Conservation (phyloP, 1,139 yeast species). For the Wickerhamiella pararugosa region DNA sequence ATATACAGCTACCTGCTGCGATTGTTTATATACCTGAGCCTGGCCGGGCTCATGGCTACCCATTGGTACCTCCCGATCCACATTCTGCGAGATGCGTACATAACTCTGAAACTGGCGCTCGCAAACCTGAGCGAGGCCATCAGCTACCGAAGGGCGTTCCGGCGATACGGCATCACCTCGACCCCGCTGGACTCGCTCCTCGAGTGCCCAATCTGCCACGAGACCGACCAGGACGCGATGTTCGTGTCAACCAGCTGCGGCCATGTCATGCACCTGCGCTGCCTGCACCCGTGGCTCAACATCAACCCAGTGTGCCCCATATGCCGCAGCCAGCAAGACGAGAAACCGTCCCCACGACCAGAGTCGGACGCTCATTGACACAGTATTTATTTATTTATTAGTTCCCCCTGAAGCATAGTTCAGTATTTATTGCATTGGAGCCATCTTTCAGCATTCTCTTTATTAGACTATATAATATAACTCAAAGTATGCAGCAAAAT, state of each 20-base stretch:
- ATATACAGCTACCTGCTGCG: slow-evolving; percentile 3
- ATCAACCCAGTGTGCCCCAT: slow-evolving; percentile 7
- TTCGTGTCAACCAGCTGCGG: slow-evolving; percentile 6
- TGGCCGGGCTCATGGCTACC: slow-evolving; percentile 6
- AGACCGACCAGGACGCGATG: neutral
- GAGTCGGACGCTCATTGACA: too few species aligned
- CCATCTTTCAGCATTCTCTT: too few species aligned
- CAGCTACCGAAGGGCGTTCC: slow-evolving; percentile 7
- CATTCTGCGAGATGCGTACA: slow-evolving; percentile 7
- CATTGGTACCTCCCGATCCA: slow-evolving; percentile 9
- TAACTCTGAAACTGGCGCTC: slow-evolving; percentile 4
- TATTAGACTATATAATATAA: too few species aligned
- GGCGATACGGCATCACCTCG: neutral
- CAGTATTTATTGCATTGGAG: too few species aligned
- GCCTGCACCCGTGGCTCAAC: slow-evolving; percentile 7
- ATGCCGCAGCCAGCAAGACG: slow-evolving; percentile 3
- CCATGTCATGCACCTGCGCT: slow-evolving; percentile 8
- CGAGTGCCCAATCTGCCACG: slow-evolving; percentile 8
- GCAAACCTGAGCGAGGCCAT: slow-evolving; percentile 1
- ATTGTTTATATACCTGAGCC: slow-evolving; percentile 5
- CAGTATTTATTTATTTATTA: too few species aligned
- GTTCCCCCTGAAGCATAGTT: too few species aligned
- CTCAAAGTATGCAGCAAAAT: too few species aligned
- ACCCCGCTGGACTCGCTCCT: neutral
- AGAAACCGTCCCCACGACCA: neutral